Base-by-base conservation (phyloP, 495 filamentous ascomycete genomes). In the Amniculicola lignicola region DNA sequence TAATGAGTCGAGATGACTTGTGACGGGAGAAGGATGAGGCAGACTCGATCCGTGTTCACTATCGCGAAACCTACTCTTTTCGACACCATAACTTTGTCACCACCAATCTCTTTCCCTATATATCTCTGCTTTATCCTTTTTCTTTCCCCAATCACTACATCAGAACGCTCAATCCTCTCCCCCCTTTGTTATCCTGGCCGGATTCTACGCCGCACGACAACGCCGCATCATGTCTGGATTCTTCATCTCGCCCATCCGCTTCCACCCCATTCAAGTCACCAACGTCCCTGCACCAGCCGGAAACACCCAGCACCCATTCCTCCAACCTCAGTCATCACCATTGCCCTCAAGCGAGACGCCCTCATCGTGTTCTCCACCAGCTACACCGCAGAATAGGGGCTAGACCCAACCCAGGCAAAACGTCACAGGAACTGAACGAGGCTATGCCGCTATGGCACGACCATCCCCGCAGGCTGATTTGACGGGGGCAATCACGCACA, bases 171-270 rank as follows among this genome's bases (percentile, higher is more conserved):
- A 3, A 51, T 24, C 19, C 33, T 24, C 33, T 21, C 27, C 15
- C 35, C n/a, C 37, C 16, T 19, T 2, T 19, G 27, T n/a, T 27
- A 27, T 16, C 22, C 9, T 18, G 6, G 27, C n/a, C 18, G 25
- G 14, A 33, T 11, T 19, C 15, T 18, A 18, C 25, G 1, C 18
- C 11, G 16, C 25, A 4, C 14, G 21, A 35, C 21, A 11, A 6
- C n/a, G 18, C 16, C 43, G 15, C 33, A 55, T 6, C 18, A 38
- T 37, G 23, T 23, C 14, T 10, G 39, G 12, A 38, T 43, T 44
- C 19, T 45, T 55, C 44, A 52, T 59, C 14, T 28, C 55, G 1
- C 55, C 55, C 1, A 59, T 59, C 48, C 55, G 55, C 28, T 41
- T 59, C 29, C 11, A 33, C 11, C 54, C 55, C 14, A 52, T 59